phyloP scores from a whole-genome alignment of 192 early-diverging fungal species.

The Umbelopsis sp. region DNA sequence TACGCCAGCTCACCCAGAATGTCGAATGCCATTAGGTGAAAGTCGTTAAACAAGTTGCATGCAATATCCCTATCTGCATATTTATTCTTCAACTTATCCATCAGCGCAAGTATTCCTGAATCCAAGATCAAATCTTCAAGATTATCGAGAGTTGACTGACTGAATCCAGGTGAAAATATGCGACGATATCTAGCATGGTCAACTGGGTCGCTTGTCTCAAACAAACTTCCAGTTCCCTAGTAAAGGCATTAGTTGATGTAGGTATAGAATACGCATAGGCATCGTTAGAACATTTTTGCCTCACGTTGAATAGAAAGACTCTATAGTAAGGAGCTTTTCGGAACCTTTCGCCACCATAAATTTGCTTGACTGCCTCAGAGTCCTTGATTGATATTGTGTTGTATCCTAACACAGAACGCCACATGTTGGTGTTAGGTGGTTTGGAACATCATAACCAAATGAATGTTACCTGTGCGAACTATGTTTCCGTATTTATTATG shows the following conservation, averaged over 20 bases:
- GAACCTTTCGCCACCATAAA: constrained; percentile 3
- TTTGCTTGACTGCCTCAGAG: constrained; percentile 2
- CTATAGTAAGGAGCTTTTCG: background rate
- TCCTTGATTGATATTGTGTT: background rate
- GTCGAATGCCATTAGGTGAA: constrained; percentile 3
- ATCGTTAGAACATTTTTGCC: too few species aligned
- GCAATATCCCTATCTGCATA: background rate
- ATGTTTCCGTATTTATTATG: constrained; percentile 7
- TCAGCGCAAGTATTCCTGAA: background rate
- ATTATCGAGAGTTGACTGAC: background rate
- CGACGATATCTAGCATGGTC: background rate
- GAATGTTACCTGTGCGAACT: constrained; percentile 17
- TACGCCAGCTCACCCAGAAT: constrained; percentile 12
- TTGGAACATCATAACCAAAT: background rate
- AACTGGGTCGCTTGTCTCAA: background rate
- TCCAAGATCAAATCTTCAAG: constrained; percentile 3
- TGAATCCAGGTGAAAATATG: background rate
- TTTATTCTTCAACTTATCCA: background rate
- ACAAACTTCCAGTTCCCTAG: background rate
- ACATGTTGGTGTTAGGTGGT: background rate
- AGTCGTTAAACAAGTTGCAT: background rate
- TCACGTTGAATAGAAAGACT: background rate
- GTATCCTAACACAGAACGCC: background rate
- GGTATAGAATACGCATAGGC: background rate
- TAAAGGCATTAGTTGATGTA: background rate